Conservation (phyloP, 108 stramenopile genomes). For the Pseudonitzschia multiseries region DNA sequence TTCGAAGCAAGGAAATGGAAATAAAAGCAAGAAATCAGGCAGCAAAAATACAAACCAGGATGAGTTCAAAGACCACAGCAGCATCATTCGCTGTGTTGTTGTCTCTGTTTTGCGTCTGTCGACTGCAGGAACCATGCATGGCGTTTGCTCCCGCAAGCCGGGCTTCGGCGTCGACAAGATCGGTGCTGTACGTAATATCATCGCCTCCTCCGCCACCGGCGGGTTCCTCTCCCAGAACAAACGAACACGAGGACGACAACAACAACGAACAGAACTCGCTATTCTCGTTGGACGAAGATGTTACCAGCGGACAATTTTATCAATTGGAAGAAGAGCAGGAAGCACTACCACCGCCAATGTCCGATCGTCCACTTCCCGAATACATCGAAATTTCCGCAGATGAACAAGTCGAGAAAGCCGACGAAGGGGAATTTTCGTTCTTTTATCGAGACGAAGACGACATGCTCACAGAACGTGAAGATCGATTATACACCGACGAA, state of each 20-base stretch:
- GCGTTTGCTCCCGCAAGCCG: not conserved
- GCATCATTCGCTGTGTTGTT: not conserved
- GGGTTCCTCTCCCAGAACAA: slow-evolving; percentile 1
- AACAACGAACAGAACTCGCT: slow-evolving; percentile 8
- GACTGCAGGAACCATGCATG: not conserved
- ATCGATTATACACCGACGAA: slow-evolving; percentile 65
- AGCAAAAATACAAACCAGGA: not conserved
- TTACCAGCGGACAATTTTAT: not conserved
- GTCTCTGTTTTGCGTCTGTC: not conserved
- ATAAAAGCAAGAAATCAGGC: not conserved
- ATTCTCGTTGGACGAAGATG: slow-evolving; percentile 11
- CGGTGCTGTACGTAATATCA: not conserved
- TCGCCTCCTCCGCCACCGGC: slow-evolving; percentile 12
- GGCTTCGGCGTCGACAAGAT: not conserved
- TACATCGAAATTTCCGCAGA: not conserved
- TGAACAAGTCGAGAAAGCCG: not conserved
- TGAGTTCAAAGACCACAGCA: not conserved
- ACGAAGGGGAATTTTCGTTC: slow-evolving; percentile 22
- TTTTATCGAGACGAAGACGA: slow-evolving; percentile 65
- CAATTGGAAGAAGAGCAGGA: slow-evolving; percentile 18
- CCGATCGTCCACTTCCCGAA: not conserved
- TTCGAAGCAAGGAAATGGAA: too few relatives aligned
- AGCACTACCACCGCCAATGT: not conserved
- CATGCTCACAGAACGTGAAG: slow-evolving; percentile 77
- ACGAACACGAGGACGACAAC: slow-evolving; percentile 15